Conservation (phyloP, 2,329 filamentous ascomycete genomes). For the Pestalotiopsis fici region DNA sequence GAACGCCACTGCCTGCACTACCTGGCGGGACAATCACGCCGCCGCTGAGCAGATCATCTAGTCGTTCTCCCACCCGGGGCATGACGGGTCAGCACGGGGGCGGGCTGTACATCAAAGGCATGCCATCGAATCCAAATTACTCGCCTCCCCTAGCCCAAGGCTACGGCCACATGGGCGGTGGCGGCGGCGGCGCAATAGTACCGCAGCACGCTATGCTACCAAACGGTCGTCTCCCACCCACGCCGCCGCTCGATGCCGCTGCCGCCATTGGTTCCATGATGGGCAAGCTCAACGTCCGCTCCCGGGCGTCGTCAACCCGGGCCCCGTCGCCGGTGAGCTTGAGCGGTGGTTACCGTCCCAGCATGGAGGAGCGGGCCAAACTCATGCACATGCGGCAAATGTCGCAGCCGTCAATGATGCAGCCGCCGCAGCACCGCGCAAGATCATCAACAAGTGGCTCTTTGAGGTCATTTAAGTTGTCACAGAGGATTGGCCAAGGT, state of each 20-base stretch:
- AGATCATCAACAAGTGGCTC: constrained; percentile 21
- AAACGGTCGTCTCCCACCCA: constrained; percentile 16
- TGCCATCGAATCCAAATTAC: constrained; percentile 10
- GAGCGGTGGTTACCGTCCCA: constrained; percentile 9
- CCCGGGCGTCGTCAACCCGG: constrained; percentile 18
- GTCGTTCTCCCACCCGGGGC: constrained; percentile 23
- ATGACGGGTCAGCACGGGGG: background rate
- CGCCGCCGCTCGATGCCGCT: constrained; percentile 26
- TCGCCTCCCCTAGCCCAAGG: background rate
- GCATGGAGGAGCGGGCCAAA: constrained; percentile 15
- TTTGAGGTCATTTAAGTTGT: constrained; percentile 25
- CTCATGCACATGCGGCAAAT: background rate
- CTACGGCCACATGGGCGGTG: background rate
- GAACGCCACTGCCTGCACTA: constrained; percentile 11
- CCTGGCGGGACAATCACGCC: constrained; percentile 25
- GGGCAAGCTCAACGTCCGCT: constrained; percentile 33
- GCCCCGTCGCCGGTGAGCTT: constrained; percentile 15
- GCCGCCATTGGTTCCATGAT: constrained; percentile 33
- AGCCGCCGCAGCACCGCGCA: background rate
- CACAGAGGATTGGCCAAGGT: constrained; percentile 16
- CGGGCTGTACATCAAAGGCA: constrained; percentile 4
- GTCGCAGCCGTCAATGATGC: background rate
- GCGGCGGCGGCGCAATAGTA: too few relatives aligned
- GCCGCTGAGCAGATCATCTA: constrained; percentile 33
- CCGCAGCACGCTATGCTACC: background rate